Evolutionary conservation across 768 basidiomycete genomes (phyloP), one percentile per base, ranked within the genome.

Genomic region (Boletus tomentosulus): DNA sequence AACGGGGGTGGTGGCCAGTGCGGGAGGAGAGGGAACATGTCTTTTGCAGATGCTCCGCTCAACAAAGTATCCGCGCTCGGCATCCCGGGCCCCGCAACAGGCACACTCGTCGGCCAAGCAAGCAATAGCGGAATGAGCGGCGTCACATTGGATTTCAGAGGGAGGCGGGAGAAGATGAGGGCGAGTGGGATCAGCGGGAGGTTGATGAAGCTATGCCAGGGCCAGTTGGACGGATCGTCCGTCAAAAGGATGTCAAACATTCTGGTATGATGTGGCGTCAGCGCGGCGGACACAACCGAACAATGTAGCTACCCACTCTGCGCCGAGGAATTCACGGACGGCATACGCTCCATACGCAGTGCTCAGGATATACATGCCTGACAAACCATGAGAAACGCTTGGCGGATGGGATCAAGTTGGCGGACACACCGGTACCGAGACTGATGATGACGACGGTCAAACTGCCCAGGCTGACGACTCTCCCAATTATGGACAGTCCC

Each of bases 271-370:
- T n/a, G 19, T 13, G 3, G 16, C 6, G 43, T 61, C 13, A 58
- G 28, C n/a, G 35, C 1, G 35, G 27, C n/a, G 25, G 31, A 35
- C 7, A 10, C n/a, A 33, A 35, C 11, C 9, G 12, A 11, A 37
- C 25, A 44, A 38, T 22, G 31, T 45, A 47, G 45, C 15, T 6
- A 68, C 77, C 37, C 59, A 85, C 81, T 90, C 86, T 61, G 76
- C 67, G 7, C 89, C 89, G 38, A 92, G 72, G 56, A 88, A 87
- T 58, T 84, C 76, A 42, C 77, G 73, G 16, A 91, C 68, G 27
- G 89, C 88, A 67, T 82, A 86, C 3, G 83, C 82, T 1, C 89
- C 89, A 60, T 90, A 92, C 1, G 76, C 76, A 3, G 87, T 85
- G 35, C 80, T 72, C 1, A 86, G 69, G 25, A 75, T 61, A 47